Base-by-base conservation (phyloP, 2,329 filamentous ascomycete genomes). In the Aspergillus japonicus region DNA sequence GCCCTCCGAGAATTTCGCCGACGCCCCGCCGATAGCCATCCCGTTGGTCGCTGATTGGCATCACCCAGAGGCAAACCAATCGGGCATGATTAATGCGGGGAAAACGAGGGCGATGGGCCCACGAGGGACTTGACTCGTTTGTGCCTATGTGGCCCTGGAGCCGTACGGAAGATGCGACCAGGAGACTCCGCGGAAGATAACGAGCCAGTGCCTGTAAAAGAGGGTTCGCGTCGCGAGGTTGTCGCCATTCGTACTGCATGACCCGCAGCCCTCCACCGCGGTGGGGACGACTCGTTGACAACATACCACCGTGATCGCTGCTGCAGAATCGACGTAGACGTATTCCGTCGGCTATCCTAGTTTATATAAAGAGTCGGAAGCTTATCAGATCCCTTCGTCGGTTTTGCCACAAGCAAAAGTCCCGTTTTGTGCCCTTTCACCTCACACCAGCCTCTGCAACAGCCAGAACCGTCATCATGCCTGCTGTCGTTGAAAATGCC, bases 1-100 rank as follows among this genome's bases (percentile, higher is more conserved):
- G 23, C 47, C 53, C 60, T 62, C 67, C 67, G 67, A 69, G 53
- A 69, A 66, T 67, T 69, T 69, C 67, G 62, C 67, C 67, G 66
- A 64, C 48, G 61, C 63, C 66, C 66, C 66, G 52, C 67, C 67
- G 64, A 67, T 47, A 48, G 60, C 54, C 42, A 48, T 52, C 47
- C 62, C 56, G 59, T 50, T 35, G 44, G 19, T 21, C 42, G 29
- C 54, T 51, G 52, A 51, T 56, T 50, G 48, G 50, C 19, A 52
- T 57, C 35, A 49, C 12, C 16, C 14, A 29, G 24, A 23, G 42
- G 42, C 33, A 33, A 48, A 50, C 50, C 53, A 47, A 39, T 56
- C 19, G n/a, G 21, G 24, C 53, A 47, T 55, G 53, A 19, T 47
- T 16, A 14, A 48, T 55, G 53, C 53, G 53, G 53, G 53, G 53